Evolutionary conservation across 306 rosid genomes (phyloP).

Genomic region (Hippophae gyantsensis): DNA sequence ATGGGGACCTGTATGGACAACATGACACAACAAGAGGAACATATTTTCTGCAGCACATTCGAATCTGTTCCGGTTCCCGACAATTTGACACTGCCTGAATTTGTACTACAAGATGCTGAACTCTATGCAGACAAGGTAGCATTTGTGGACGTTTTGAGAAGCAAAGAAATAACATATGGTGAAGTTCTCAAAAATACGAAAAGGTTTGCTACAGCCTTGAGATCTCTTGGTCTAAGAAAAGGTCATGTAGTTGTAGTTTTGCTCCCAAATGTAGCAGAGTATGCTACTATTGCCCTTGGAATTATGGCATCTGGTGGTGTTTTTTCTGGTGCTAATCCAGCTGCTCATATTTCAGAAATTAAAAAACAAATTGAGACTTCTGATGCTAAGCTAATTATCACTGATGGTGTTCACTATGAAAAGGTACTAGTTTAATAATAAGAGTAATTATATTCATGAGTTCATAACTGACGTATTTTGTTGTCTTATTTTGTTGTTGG

Average conservation of each 20-base stretch:
- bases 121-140: conserved; percentile 62
- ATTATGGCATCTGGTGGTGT: conserved; percentile 76
- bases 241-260: conserved; percentile 73
- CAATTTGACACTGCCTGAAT: conserved; percentile 62
- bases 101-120: conserved; percentile 62
- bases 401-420: conserved; percentile 44
- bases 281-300: conserved; percentile 54
- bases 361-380: conserved; percentile 46
- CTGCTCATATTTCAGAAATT: conserved; percentile 61
- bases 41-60: conserved; percentile 48
- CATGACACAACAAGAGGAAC: conserved; percentile 29
- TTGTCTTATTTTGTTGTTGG: conserved; percentile 58
- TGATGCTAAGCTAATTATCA: conserved; percentile 47
- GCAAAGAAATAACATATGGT: conserved; percentile 48
- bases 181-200: conserved; percentile 49
- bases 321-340: conserved; percentile 69
- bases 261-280: conserved; percentile 66
- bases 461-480: conserved; percentile 32
- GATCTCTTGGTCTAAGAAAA: conserved; percentile 40
- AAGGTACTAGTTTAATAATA: conserved; percentile 39
- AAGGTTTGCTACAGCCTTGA: conserved; percentile 56
- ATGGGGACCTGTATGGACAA: conserved; percentile 34
- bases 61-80: conserved; percentile 53
- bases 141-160: conserved; percentile 69
- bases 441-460: conserved; percentile 9